Conservation (phyloP, 257 asterid species). For the Asclepias syriaca region DNA sequence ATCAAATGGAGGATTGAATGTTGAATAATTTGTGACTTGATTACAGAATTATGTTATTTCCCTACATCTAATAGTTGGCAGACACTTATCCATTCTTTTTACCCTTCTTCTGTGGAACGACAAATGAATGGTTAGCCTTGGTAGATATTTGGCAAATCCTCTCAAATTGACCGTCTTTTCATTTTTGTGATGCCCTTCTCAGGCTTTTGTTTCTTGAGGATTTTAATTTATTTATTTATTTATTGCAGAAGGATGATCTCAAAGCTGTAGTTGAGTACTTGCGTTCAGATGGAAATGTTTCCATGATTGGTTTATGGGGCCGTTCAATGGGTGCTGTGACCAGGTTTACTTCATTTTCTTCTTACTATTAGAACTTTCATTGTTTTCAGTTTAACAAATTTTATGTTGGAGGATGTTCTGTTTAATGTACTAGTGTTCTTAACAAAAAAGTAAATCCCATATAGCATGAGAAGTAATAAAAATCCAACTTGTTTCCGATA, state of each 20-base stretch:
- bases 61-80: background rate
- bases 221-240: slow-evolving; percentile 27
- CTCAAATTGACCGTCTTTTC: background rate
- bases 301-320: slow-evolving; percentile 92
- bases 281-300: slow-evolving; percentile 74
- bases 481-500: background rate
- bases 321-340: slow-evolving; percentile 99
- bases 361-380: background rate
- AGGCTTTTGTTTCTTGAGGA: slow-evolving; percentile 6
- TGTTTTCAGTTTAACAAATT: too few species aligned
- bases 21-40: background rate
- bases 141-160: background rate
- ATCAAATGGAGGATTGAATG: background rate
- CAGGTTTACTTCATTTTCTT: slow-evolving; percentile 36
- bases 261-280: slow-evolving; percentile 75
- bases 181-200: background rate
- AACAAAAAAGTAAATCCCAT: background rate
- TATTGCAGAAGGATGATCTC: slow-evolving; percentile 81
- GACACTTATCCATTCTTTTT: too few species aligned
- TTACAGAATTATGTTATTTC: background rate
- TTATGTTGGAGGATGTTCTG: background rate
- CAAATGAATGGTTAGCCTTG: background rate
- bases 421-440: background rate
- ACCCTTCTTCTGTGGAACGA: background rate
- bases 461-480: background rate